Evolutionary conservation across 2,329 filamentous ascomycete genomes (phyloP), one percentile per base, ranked within the genome.

Genomic region (Penicillium sp.): DNA sequence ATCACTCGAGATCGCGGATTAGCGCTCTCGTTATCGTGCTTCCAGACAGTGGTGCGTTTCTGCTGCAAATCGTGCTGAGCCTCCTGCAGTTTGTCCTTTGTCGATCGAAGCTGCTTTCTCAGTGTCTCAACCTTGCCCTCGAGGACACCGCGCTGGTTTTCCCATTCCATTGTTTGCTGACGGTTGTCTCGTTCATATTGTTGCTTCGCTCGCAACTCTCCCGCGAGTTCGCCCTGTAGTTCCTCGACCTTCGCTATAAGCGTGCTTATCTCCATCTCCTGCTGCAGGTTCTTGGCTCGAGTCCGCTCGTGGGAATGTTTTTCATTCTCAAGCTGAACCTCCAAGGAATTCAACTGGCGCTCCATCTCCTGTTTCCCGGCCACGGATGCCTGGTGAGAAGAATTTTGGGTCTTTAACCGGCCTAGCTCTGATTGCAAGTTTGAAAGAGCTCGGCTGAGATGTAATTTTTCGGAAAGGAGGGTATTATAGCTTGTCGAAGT

Each of bases 301-400:
- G 81, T 82, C 49, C 86, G 83, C 62, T 87, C 83, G 8, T 83
- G 79, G 3, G 85, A 82, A n/a, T 86, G 83, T 71, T 86, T 93
- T 69, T 94, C 90, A 62, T 89, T 90, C 61, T 92, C 90, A 2
- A 96, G 80, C 64, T 96, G 89, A 42, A 90, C 86, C 71, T 96
- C 89, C 2, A 92, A 73, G 1, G 87, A 85, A 67, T 82, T 87
- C 26, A 96, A 73, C 73, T 94, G 89, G 45, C 89, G 86, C 68
- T 94, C 87, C 14, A 97, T 75, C 2, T 88, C 82, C 44, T 93
- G 79, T 71, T 95, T 96, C 69, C 96, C 91, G 1, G 88, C 80
- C 15, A 95, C 78, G 11, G 90, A 77, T 2, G 83, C 81, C 66
- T 92, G 86, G 51, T 92, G 85, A 14, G 80, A 78, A 29, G 77